Base-by-base conservation (phyloP, 495 filamentous ascomycete genomes). In the Thermothielavioides terrestris region DNA sequence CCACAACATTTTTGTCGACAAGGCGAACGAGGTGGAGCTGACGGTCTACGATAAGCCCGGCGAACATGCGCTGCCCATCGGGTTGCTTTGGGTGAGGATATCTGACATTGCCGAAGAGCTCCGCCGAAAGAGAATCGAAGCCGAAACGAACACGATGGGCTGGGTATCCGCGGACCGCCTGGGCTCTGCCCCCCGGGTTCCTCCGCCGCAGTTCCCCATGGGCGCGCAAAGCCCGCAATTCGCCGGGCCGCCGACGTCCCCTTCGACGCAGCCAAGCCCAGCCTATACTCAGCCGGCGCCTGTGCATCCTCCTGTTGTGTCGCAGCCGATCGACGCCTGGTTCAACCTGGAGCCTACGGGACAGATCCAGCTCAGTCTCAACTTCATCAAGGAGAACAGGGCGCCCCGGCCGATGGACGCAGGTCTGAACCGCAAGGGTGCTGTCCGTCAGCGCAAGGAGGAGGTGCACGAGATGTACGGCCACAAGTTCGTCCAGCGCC, bases 161-260 rank as follows among this genome's bases (percentile, higher is more conserved):
- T 99, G 92, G 92, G 92, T 95, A 46, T 95, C 94, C 44, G 92
- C 92, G 30, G 91, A 96, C 60, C 85, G 87, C 53, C 90, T 97
- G 82, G 86, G 70, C 70, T 52, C 59, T n/a, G 75, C 78, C 42
- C 70, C 73, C 17, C 65, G 69, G n/a, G 54, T 22, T 7, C 64
- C 74, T 25, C 74, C 75, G 31, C 44, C 72, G 21, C 76, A 78
- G 60, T 77, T 77, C 53, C 74, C 74, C n/a, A 75, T 78, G 71
- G 72, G 70, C 43, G 58, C 71, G 22, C 60, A 67, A 31, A 65
- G 66, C 40, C 60, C 64, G 20, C 58, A 79, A 67, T 72, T 76
- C 63, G 54, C 61, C 42, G 62, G 42, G 15, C 59, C 68, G 6
- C 66, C 71, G 14, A 50, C 49, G 10, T 64, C 65, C 9, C 67